A percentile compares a stretch with the other conserved stretches of the same genome.
Conservation (phyloP, 2,329 filamentous ascomycete genomes). For the Beauveria pseudobassiana region DNA sequence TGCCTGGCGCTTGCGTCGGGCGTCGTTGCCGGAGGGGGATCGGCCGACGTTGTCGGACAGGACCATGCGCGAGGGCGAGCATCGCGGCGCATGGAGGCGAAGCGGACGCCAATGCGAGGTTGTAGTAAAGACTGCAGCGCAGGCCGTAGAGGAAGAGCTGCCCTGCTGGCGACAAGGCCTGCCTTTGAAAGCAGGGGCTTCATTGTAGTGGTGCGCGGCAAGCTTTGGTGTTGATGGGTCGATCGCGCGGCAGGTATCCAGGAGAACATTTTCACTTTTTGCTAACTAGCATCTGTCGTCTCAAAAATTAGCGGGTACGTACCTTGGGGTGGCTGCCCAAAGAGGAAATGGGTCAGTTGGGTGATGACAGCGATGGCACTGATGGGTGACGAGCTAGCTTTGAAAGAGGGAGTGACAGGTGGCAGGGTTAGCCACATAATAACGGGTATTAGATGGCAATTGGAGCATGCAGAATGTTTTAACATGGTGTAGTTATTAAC, state of each 20-base stretch:
- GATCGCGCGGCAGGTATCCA: not conserved
- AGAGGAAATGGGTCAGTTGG: constrained; percentile 1
- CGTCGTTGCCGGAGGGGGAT: constrained; percentile 25
- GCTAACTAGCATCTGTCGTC: not conserved
- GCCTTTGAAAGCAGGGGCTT: not conserved
- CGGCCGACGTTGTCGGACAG: constrained; percentile 46
- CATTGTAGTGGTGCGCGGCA: not conserved
- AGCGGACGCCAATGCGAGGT: not conserved
- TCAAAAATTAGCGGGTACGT: constrained; percentile 10
- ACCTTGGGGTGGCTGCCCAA: not conserved
- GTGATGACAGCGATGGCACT: not conserved
- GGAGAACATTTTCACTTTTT: constrained; percentile 9
- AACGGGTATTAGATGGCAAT: no score
- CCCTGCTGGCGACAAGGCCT: not conserved
- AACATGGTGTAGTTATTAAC: not conserved
- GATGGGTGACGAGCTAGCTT: not conserved
- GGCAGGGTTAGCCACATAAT: no score
- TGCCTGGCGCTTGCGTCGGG: constrained; percentile 28
- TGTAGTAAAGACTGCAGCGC: not conserved
- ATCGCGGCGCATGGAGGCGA: constrained; percentile 1
- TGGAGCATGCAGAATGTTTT: not conserved
- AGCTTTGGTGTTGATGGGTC: not conserved
- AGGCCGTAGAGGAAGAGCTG: not conserved
- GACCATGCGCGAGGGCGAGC: constrained; percentile 43
- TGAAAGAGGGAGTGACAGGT: not conserved